Base-by-base conservation (phyloP, 768 basidiomycete species). In the Coprinopsis strossmayeri region DNA sequence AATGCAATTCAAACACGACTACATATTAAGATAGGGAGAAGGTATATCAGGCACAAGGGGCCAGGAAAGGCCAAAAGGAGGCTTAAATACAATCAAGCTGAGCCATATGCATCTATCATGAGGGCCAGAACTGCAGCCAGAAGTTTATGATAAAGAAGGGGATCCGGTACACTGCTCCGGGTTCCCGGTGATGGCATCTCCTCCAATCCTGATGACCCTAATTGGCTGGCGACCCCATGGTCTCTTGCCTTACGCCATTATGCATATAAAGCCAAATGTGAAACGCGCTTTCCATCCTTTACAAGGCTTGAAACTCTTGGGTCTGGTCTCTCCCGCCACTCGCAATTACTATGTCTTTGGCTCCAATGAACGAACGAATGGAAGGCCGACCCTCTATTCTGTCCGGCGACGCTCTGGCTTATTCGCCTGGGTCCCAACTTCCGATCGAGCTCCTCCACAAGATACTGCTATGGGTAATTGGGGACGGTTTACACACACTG, bases 381-480 rank as follows among this genome's bases (percentile, higher is more conserved):
- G n/a, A n/a, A n/a, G n/a, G n/a, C n/a, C n/a, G n/a, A n/a, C n/a
- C n/a, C n/a, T n/a, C n/a, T n/a, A n/a, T n/a, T n/a, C n/a, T n/a
- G n/a, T n/a, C n/a, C n/a, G n/a, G n/a, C n/a, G n/a, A n/a, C n/a
- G n/a, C 11, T 17, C 25, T 23, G 18, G 40, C 21, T 23, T 42
- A 23, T 18, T 42, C 40, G 21, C 21, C 40, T 11, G 10, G 40
- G 5, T 32, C 18, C n/a, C 51, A 48, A 27, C 58, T 70, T n/a
- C 70, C 69, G 18, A 67, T 57, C 45, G 70, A 72, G 45, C 61
- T 72, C 1, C 39, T 70, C 1, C 59, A 68, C 58, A 64, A 63
- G 52, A 59, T 70, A 46, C 59, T 72, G 24, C 49, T 60, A 2
- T 54, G 53, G 18, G 60, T 63, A 1, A 37, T 70, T 17, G 59